A percentile compares a stretch with the other conserved stretches of the same genome.
phyloP scores from a whole-genome alignment of 2,329 filamentous ascomycete species.

The Stagonosporopsis chrysanthemi region DNA sequence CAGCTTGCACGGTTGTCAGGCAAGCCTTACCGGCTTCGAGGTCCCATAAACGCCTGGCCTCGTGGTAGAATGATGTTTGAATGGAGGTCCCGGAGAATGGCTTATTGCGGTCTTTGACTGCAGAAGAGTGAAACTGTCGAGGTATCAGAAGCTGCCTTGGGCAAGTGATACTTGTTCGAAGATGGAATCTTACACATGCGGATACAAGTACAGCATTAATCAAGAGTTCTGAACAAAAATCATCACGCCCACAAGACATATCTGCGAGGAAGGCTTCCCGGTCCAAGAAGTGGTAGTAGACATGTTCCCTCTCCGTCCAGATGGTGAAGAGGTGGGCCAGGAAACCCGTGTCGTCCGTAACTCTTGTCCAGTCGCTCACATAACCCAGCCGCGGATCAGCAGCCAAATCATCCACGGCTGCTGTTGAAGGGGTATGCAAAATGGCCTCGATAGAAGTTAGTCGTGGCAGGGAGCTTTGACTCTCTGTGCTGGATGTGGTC shows the following conservation, averaged over 20 bases:
- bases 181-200: slow-evolving; percentile 35
- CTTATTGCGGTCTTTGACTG: slow-evolving; percentile 38
- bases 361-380: slow-evolving; percentile 35
- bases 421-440: slow-evolving; percentile 21
- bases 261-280: slow-evolving; percentile 43
- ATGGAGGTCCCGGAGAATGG: slow-evolving; percentile 37
- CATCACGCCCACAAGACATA: slow-evolving; percentile 28
- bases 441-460: slow-evolving; percentile 36
- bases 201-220: slow-evolving; percentile 42
- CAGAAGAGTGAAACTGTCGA: slow-evolving; percentile 34
- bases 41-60: slow-evolving; percentile 42
- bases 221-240: slow-evolving; percentile 43
- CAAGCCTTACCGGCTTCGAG: slow-evolving; percentile 30
- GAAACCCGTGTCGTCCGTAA: slow-evolving; percentile 29
- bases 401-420: slow-evolving; percentile 11
- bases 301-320: slow-evolving; percentile 39
- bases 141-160: not conserved
- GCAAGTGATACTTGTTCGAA: not conserved
- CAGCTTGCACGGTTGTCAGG: slow-evolving; percentile 38
- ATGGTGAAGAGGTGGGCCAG: slow-evolving; percentile 33
- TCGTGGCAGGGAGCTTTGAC: slow-evolving; percentile 22
- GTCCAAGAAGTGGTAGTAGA: slow-evolving; percentile 42
- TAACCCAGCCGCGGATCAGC: slow-evolving; percentile 31
- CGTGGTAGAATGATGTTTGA: slow-evolving; percentile 38
- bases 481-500: slow-evolving; percentile 43